Conservation (phyloP, 2,329 filamentous ascomycete species). For the Penicillium brevicompactum region DNA sequence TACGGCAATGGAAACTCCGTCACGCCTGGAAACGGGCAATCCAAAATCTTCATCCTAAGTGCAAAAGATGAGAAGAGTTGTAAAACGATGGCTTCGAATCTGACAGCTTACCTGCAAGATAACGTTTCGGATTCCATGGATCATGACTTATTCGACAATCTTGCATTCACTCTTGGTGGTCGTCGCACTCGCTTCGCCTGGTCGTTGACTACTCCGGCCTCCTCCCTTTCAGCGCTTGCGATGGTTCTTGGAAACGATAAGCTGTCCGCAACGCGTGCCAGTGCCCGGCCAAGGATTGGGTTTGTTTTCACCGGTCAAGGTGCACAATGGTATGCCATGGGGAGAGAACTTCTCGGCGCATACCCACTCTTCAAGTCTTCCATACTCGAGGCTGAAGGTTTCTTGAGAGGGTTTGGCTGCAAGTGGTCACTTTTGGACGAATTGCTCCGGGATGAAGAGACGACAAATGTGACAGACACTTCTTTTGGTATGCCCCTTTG, state of each 20-base stretch:
- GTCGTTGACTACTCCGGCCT: background rate
- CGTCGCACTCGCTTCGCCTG: background rate
- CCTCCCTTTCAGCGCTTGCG: background rate
- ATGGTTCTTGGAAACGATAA: background rate
- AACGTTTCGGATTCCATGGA: background rate
- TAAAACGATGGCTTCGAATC: background rate
- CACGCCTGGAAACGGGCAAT: too few relatives aligned
- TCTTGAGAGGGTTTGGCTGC: background rate
- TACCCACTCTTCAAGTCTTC: background rate
- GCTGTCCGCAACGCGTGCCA: background rate
- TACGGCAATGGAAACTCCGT: too few relatives aligned
- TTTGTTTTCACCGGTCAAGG: constrained; percentile 4
- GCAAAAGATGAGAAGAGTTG: background rate
- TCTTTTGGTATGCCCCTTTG: background rate
- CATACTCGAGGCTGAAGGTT: background rate
- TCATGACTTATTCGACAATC: background rate
- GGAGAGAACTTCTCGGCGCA: background rate
- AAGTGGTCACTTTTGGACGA: background rate
- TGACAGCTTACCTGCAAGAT: background rate
- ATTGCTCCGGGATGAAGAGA: background rate
- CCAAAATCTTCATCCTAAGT: background rate
- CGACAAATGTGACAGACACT: background rate
- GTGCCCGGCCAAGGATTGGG: background rate
- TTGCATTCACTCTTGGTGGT: background rate
- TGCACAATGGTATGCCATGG: constrained; percentile 8